Evolutionary conservation across 805 yeast species (phyloP).

Genomic region (Ogataea pini): DNA sequence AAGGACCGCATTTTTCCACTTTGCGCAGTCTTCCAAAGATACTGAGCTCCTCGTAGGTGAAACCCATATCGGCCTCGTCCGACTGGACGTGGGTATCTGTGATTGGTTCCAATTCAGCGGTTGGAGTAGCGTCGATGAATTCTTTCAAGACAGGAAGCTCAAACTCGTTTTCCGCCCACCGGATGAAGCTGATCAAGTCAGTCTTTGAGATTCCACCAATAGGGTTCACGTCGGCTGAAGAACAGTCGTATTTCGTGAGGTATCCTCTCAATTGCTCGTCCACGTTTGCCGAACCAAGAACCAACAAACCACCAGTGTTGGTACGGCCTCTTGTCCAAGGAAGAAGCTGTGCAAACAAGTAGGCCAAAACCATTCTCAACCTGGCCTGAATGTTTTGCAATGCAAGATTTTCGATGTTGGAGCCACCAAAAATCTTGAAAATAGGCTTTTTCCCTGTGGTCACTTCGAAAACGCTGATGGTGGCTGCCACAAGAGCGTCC

Average conservation of each 20-base stretch:
- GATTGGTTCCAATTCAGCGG: slow-evolving; percentile 97
- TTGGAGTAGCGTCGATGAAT: slow-evolving; percentile 90
- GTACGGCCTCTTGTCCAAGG: slow-evolving; percentile 89
- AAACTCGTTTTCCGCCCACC: slow-evolving; percentile 69
- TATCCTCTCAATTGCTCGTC: slow-evolving; percentile 97
- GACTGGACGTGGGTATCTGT: slow-evolving; percentile 91
- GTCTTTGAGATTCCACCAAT: slow-evolving; percentile 98
- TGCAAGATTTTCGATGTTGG: slow-evolving; percentile 88
- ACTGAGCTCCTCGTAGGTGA: slow-evolving; percentile 92
- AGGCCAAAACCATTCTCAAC: slow-evolving; percentile 89
- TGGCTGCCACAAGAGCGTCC: slow-evolving; percentile 78
- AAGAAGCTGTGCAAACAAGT: slow-evolving; percentile 87
- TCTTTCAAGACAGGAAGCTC: slow-evolving; percentile 74
- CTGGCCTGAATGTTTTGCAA: slow-evolving; percentile 97
- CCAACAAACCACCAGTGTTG: slow-evolving; percentile 77
- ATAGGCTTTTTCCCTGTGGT: slow-evolving; percentile 90
- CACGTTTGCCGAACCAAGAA: slow-evolving; percentile 94
- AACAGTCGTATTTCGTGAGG: slow-evolving; percentile 94
- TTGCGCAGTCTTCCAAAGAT: slow-evolving; percentile 89
- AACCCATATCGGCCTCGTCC: slow-evolving; percentile 98
- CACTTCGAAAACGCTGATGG: slow-evolving; percentile 74
- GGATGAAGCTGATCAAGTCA: slow-evolving; percentile 83
- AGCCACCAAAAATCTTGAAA: slow-evolving; percentile 91
- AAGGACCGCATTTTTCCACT: slow-evolving; percentile 94
- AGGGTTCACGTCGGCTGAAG: slow-evolving; percentile 96